Evolutionary conservation across 352 stramenopile species (phyloP), one percentile per base, ranked within the genome.

Genomic region (Globisporangium alternatum): DNA sequence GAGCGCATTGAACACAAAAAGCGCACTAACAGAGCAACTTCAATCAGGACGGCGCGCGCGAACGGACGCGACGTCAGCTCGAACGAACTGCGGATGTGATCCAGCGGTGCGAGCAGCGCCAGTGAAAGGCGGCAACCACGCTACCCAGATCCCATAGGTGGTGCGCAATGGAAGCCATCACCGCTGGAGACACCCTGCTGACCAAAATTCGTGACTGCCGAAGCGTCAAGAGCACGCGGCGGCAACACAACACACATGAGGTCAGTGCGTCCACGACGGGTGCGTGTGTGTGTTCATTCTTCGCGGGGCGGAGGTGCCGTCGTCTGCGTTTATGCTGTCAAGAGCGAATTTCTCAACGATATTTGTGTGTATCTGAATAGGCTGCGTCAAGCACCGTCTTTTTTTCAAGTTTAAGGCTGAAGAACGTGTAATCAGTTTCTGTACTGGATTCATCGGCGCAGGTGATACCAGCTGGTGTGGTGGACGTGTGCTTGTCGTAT

Each of bases 371-470:
- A 28, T 33, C 47, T 54, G 5, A 57, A 25, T 2, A 30, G 19
- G 6, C 9, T 35, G 22, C 10, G 8, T 28, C 51, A 57, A 57
- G 31, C 31, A 47, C 25, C 48, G n/a, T 33, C n/a, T 21, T 55
- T 35, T 37, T 37, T 37, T 22, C 48, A 31, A 19, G 53, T 59
- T 59, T 33, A 59, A 59, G 53, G 53, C 31, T 59, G 22, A 55
- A 35, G 21, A 12, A 33, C 48, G 39, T 55, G 53, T 59, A 59
- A 59, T 59, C 53, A 59, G 53, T 47, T 31, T 59, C 30, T 22
- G 31, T 45, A 47, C 53, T 59, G 53, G 53, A 59, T 59, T 59
- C 53, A 59, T 59, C 35, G 33, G n/a, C 19, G 53, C 31, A 59
- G 53, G 19, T 59, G 31, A 10, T 13, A 30, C 33, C 3, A 59